phyloP scores from a whole-genome alignment of 495 filamentous ascomycete genomes.

The Astrothelium macrocarpum region DNA sequence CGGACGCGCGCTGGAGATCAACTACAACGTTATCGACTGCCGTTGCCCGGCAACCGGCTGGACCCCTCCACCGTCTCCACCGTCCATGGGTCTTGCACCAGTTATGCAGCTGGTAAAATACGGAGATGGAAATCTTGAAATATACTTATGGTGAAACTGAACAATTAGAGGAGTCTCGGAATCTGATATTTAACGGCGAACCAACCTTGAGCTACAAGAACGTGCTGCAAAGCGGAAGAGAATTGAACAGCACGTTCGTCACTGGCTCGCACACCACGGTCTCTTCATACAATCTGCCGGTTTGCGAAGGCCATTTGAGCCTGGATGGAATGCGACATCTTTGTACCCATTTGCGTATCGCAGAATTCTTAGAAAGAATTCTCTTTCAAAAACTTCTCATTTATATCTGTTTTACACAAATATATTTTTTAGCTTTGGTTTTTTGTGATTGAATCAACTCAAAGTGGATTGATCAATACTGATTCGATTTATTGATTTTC shows the following conservation, averaged over 20 bases:
- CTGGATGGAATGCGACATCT: not conserved
- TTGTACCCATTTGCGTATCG: no score
- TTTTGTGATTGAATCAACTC: no score
- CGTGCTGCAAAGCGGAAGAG: slow-evolving; percentile 44
- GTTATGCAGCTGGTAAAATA: slow-evolving; percentile 6
- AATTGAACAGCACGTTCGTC: slow-evolving; percentile 49
- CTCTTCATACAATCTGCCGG: slow-evolving; percentile 51
- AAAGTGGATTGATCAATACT: no score
- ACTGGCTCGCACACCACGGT: slow-evolving; percentile 49
- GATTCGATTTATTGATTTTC: no score
- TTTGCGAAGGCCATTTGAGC: not conserved
- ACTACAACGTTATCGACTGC: not conserved
- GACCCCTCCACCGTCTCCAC: not conserved
- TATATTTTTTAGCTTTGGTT: no score
- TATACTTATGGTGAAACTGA: slow-evolving; percentile 32
- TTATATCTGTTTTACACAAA: no score
- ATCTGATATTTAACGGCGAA: slow-evolving; percentile 48
- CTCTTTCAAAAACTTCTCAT: no score
- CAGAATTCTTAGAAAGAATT: no score
- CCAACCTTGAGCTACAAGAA: slow-evolving; percentile 42
- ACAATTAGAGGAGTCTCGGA: slow-evolving; percentile 30
- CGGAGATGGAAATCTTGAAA: slow-evolving; percentile 12
- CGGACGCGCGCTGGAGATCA: not conserved
- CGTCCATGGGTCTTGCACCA: slow-evolving; percentile 13
- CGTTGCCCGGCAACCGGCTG: not conserved